Evolutionary conservation across 345 rosid genomes (phyloP), one percentile per base, ranked within the genome.

Genomic region (Toxicodendron radicans): DNA sequence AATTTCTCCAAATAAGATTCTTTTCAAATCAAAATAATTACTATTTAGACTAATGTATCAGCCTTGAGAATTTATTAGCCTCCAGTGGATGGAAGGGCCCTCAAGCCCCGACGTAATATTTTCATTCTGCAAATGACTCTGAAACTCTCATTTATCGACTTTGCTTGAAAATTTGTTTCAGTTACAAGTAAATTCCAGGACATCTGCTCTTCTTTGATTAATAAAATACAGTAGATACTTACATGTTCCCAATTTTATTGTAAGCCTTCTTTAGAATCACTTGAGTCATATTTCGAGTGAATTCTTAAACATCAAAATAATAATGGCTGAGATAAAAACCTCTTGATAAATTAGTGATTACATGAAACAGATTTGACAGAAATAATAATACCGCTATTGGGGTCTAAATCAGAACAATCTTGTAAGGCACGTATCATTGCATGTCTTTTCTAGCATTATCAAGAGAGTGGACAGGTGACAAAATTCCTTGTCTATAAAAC

Each of bases 401-500:
- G 16, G 76, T 68, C 64, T 27, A 38, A 59, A 51, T 78, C 64
- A 49, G 71, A 64, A 58, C 49, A 65, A 65, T 58, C 75, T 58
- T 66, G 21, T 51, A 69, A 72, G 76, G 62, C 35, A 49, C 68
- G 60, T 57, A 20, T 48, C 27, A 21, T 35, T 43, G 61, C 51
- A 61, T 49, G 62, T 66, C 68, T 24, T 48, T 43, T 58, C 68
- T 18, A 52, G 21, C 58, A 49, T 52, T 23, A 71, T 52, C 21
- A 14, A 61, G 14, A 75, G 16, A 21, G 35, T 6, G 12, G 48
- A 41, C 35, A 61, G 14, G 21, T 20, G 27, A 35, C 54, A 21
- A 23, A 16, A 73, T 38, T 64, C 65, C 49, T 66, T 48, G 70
- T 33, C 73, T 75, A 79, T 79, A 79, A 75, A 75, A 32, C 1